Base-by-base conservation (phyloP, 768 basidiomycete species). In the Pulveroboletus sp. region DNA sequence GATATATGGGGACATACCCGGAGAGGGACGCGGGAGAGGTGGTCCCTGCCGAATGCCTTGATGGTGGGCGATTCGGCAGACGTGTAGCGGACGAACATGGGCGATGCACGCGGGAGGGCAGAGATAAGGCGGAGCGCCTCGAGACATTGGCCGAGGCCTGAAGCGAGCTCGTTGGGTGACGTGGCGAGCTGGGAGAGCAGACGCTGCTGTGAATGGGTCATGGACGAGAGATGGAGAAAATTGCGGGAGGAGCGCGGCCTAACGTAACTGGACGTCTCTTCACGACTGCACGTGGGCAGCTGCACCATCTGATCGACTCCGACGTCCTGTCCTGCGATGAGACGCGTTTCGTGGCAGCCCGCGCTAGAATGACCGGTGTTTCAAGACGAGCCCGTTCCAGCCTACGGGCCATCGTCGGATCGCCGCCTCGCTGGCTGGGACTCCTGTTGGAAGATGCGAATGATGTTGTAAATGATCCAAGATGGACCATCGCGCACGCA, bases 61-160 rank as follows among this genome's bases (percentile, higher is more conserved):
- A 47, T 54, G 6, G 50, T 50, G 17, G 57, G 53, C 21, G 63
- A 56, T 9, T 43, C 18, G 18, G 49, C 10, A 21, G 56, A 57
- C 5, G 42, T 30, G 15, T 67, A 67, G 41, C 59, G 55, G 21
- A 67, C 56, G 8, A 57, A 60, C 6, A 67, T 50, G 9, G 66
- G 66, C 0, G 63, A 69, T 8, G 63, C 42, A 17, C 68, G 53
- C 0, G 66, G 63, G 17, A 67, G 57, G 1, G 59, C 54, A 17
- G 65, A 60, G 46, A 69, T 56, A 35, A 69, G 68, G 7, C 65
- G 60, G 6, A 67, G 64, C 0, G 66, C 66, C 39, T 69, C 65
- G 24, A 66, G 61, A n/a, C 68, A 69, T 15, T 69, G 66, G 0
- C 66, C 66, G 11, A 67, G 57, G 2, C 66, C 68, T 0, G 66